phyloP scores from a whole-genome alignment of 441 rosid species.

The Brassica balearica region DNA sequence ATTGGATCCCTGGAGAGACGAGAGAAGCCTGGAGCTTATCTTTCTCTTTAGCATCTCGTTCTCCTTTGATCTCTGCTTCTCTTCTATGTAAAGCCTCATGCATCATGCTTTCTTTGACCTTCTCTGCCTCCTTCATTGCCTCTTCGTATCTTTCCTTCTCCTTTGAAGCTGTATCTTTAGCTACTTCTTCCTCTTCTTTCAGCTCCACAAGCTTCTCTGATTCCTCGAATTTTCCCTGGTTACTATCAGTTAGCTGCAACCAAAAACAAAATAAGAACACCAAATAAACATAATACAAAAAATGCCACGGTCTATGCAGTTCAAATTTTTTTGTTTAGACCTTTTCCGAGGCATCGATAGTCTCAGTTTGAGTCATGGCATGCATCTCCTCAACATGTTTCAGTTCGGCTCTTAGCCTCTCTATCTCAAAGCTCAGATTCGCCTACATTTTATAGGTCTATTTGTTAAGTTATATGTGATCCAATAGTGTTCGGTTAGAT shows the following conservation, averaged over 20 bases:
- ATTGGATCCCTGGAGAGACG: constrained; percentile 54
- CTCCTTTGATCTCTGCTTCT: constrained; percentile 67
- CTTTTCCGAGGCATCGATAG: constrained; percentile 79
- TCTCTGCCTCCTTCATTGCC: constrained; percentile 64
- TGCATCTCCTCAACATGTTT: constrained; percentile 82
- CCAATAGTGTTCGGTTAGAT: not conserved
- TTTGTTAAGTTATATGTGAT: not conserved
- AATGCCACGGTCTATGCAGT: not conserved
- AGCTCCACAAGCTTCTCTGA: constrained; percentile 66
- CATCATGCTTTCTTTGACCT: constrained; percentile 51
- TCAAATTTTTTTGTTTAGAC: constrained; percentile 33
- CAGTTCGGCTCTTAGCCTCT: constrained; percentile 85
- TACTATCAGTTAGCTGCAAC: constrained; percentile 60
- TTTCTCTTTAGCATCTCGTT: constrained; percentile 63
- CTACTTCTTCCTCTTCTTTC: constrained; percentile 54
- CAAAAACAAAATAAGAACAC: constrained; percentile 8
- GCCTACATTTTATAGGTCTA: constrained; percentile 53
- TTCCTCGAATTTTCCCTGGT: constrained; percentile 58
- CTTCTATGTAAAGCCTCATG: constrained; percentile 67
- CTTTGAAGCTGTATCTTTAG: constrained; percentile 59
- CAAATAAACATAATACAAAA: not conserved
- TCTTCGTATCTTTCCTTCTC: constrained; percentile 68
- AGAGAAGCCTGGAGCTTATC: constrained; percentile 73
- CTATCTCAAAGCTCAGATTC: constrained; percentile 76
- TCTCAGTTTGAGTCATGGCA: constrained; percentile 81